Percentiles rank a stretch among this genome's conserved stretches.
phyloP scores from a whole-genome alignment of 805 yeast genomes.

The Komagataella kurtzmanii region DNA sequence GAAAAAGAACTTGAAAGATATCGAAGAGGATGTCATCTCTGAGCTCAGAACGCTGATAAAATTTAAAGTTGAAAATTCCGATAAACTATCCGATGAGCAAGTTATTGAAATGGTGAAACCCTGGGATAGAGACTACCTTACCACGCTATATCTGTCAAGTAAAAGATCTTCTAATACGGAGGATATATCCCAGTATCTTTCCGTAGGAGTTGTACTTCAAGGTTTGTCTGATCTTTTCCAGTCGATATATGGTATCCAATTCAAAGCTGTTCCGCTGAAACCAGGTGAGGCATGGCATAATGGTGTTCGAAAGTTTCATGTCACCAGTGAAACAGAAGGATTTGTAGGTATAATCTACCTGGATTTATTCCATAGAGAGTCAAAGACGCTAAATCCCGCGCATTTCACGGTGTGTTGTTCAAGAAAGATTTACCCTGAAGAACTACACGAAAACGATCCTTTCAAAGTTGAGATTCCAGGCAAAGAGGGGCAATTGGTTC shows the following conservation, averaged over 20 bases:
- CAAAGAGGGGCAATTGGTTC: constrained; percentile 8
- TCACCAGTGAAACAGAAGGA: constrained; percentile 48
- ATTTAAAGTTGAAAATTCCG: constrained; percentile 9
- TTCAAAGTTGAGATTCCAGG: constrained; percentile 13
- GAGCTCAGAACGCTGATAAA: constrained; percentile 43
- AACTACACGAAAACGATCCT: constrained; percentile 24
- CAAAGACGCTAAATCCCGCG: constrained; percentile 77
- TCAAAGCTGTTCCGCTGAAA: constrained; percentile 49
- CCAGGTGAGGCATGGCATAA: constrained; percentile 81
- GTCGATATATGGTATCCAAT: constrained; percentile 61
- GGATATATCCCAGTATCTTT: constrained; percentile 58
- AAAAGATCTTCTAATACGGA: constrained; percentile 23
- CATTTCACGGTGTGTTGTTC: constrained; percentile 94
- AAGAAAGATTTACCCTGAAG: constrained; percentile 55
- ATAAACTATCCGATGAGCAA: constrained; percentile 19
- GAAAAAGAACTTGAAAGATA: constrained; percentile 37
- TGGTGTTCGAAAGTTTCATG: constrained; percentile 75
- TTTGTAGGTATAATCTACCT: constrained; percentile 74
- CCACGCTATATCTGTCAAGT: constrained; percentile 14
- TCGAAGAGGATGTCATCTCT: constrained; percentile 35
- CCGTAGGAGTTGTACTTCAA: constrained; percentile 74
- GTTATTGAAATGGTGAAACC: constrained; percentile 46
- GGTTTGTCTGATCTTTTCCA: constrained; percentile 67
- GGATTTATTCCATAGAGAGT: constrained; percentile 70
- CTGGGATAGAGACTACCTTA: constrained; percentile 79